These are phyloP conservation scores for Scolecobasidium constrictum DNA, from an alignment of 2,329 filamentous ascomycete species.

Conservation along the genomic window DNA sequence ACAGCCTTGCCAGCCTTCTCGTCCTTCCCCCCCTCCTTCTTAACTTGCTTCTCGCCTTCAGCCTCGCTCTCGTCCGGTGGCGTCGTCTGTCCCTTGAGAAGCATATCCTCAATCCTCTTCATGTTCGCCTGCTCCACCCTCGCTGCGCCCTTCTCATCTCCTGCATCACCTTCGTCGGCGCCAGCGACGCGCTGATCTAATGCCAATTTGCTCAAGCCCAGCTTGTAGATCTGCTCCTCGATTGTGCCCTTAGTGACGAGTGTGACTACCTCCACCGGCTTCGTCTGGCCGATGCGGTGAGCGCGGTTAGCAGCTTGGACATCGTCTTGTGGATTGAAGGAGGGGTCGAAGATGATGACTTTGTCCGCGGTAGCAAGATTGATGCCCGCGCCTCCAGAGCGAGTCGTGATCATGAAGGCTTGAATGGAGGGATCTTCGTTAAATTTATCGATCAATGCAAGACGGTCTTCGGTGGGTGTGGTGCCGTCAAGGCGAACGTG, in stretches of 20 bases:
- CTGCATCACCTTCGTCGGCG: constrained; percentile 37
- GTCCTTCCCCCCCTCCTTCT: constrained; percentile 7
- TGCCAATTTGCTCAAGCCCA: constrained; percentile 87
- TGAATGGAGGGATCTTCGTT: constrained; percentile 65
- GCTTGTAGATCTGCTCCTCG: constrained; percentile 84
- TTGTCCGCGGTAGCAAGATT: constrained; percentile 95
- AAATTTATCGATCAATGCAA: constrained; percentile 82
- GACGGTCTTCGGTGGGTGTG: constrained; percentile 72
- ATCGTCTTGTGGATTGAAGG: constrained; percentile 97
- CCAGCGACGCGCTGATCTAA: constrained; percentile 67
- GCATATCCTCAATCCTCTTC: constrained; percentile 28
- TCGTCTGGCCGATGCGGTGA: constrained; percentile 83
- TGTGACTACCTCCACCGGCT: constrained; percentile 81
- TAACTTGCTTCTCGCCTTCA: constrained; percentile 8
- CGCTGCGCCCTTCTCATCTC: constrained; percentile 17
- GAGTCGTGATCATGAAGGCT: constrained; percentile 87
- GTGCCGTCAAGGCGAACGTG: constrained; percentile 82
- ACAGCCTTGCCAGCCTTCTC: constrained; percentile 5
- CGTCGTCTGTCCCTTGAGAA: constrained; percentile 16
- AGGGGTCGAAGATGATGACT: constrained; percentile 92
- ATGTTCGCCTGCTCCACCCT: constrained; percentile 33
- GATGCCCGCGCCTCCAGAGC: constrained; percentile 91
- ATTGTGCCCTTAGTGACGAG: constrained; percentile 74
- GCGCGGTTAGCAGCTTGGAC: constrained; percentile 97
- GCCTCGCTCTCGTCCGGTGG: background rate